Base-by-base conservation (phyloP, 2,329 filamentous ascomycete genomes). In the Verruconis gallopava region DNA sequence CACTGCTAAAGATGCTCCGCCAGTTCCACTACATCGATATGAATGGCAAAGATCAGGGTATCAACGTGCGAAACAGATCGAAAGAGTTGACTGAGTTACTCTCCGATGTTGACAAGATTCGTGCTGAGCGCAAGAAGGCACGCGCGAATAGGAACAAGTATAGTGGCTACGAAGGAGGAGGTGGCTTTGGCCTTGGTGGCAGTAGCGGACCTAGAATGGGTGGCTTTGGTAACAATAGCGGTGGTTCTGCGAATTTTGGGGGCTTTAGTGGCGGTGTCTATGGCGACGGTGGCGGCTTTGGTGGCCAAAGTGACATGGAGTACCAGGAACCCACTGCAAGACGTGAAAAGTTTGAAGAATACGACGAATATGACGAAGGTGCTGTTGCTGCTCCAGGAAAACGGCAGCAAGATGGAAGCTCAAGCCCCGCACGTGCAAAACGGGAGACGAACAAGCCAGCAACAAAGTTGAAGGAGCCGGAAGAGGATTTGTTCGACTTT, bases 1-100 rank as follows among this genome's bases (percentile, higher is more conserved):
- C 89, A 13, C 77, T 96, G 6, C 74, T 98, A 46, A 94, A 95
- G 65, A 98, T 98, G 91, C 75, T 98, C 43, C 84, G 88, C 44
- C 91, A 98, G 61, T 98, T 98, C 64, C 91, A 98, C 65, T 98
- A 72, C 64, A 96, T 98, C 62, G 76, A 98, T 57, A 72, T 76
- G 58, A 96, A 96, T 62, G 91, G 91, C 60, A 98, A 98, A 63
- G 91, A 98, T 58, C 91, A 98, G 63, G 91, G 91, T 47, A 77
- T 98, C 62, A 98, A 98, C 57, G 91, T 98, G 46, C 81, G 91
- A 51, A 96, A 96, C 65, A 77, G 91, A 50, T 86, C 91, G 50
- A 95, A 95, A 65, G 91, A 98, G 65, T 71, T 98, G 39, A 82
- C 85, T 11, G 93, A 98, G 49, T 75, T 98, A n/a, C 71, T 98